These are phyloP conservation scores for Avena sativa DNA, from an alignment of 176 grass and related monocot genomes.

Conservation along the genomic window DNA sequence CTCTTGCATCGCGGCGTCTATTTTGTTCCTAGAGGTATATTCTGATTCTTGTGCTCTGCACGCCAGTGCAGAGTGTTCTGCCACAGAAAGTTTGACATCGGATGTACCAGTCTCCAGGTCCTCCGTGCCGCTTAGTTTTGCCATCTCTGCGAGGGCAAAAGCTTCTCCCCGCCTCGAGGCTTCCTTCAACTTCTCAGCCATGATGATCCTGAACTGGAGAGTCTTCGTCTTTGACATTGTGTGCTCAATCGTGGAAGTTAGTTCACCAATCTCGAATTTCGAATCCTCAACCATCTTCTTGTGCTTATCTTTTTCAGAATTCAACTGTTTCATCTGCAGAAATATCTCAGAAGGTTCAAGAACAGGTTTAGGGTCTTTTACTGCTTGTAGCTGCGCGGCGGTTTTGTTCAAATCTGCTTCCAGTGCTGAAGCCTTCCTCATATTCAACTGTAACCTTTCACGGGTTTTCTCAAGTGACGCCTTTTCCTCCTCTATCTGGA, in stretches of 20 bases:
- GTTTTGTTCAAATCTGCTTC: slow-evolving; percentile 65
- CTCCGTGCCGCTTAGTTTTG: slow-evolving; percentile 37
- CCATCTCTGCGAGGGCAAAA: slow-evolving; percentile 57
- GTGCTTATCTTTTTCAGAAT: slow-evolving; percentile 67
- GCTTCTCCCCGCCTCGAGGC: slow-evolving; percentile 67
- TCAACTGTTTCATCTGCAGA: slow-evolving; percentile 65
- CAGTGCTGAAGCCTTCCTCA: slow-evolving; percentile 47
- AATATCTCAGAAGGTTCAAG: slow-evolving; percentile 66
- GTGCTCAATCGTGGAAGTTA: slow-evolving; percentile 77
- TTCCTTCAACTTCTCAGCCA: slow-evolving; percentile 82
- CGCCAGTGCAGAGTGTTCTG: slow-evolving; percentile 57
- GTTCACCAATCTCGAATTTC: slow-evolving; percentile 53
- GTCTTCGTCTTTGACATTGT: slow-evolving; percentile 77
- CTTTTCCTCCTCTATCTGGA: slow-evolving; percentile 77
- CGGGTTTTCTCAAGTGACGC: slow-evolving; percentile 67
- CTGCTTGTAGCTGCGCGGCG: slow-evolving; percentile 43
- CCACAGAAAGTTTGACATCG: slow-evolving; percentile 43
- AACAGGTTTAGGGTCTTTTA: slow-evolving; percentile 44
- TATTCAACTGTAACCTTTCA: slow-evolving; percentile 65
- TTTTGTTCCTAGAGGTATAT: slow-evolving; percentile 42
- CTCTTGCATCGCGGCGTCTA: slow-evolving; percentile 63
- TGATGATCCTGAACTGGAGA: slow-evolving; percentile 69
- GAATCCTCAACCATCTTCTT: slow-evolving; percentile 57
- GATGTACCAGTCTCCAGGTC: slow-evolving; percentile 19
- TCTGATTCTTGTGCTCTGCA: slow-evolving; percentile 64